Base-by-base conservation (phyloP, 202 grass and related monocot genomes). In the Panicum virgatum region DNA sequence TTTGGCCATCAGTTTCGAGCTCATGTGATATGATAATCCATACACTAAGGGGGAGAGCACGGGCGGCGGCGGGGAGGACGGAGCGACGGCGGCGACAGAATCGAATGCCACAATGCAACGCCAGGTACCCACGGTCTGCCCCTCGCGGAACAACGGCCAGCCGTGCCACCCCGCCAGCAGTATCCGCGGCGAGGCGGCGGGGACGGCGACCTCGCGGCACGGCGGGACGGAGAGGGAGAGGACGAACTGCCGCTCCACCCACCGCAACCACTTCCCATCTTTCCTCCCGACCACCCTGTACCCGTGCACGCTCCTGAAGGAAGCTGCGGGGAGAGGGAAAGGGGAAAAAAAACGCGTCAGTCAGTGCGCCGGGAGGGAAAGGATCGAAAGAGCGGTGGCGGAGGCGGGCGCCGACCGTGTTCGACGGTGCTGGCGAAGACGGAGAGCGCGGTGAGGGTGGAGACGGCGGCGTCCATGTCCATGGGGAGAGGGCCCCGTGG, bases 221-320 rank as follows among this genome's bases (percentile, higher is more conserved):
- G 36, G 25, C n/a, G 38, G 14, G 16, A 48, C 52, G 56, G 80
- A 62, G 72, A 94, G 83, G 62, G 76, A 76, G 72, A 94, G 83
- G 22, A 76, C 50, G 92, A 89, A 89, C 83, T 89, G 89, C 62
- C 80, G 74, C 83, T 94, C 92, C 79, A 87, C 73, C 77, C 85
- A 89, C 54, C 52, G 19, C 43, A 66, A 22, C n/a, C 65, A 34
- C 58, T 58, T 84, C 20, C 62, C 62, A 37, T 15, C 4, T 58
- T 81, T 76, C 43, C 70, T 65, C 68, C 74, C 79, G 43, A 86
- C 30, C 45, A 88, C 63, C 56, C 1, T 83, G 84, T 94, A 94
- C 37, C 83, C 89, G 87, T 94, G 92, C 60, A 91, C 85, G 71
- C 91, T 94, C 85, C 88, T 81, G 67, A 88, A 59, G 25, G 76